phyloP scores from a whole-genome alignment of 1,284 basidiomycete genomes.

The Fomitopsis schrenkii region DNA sequence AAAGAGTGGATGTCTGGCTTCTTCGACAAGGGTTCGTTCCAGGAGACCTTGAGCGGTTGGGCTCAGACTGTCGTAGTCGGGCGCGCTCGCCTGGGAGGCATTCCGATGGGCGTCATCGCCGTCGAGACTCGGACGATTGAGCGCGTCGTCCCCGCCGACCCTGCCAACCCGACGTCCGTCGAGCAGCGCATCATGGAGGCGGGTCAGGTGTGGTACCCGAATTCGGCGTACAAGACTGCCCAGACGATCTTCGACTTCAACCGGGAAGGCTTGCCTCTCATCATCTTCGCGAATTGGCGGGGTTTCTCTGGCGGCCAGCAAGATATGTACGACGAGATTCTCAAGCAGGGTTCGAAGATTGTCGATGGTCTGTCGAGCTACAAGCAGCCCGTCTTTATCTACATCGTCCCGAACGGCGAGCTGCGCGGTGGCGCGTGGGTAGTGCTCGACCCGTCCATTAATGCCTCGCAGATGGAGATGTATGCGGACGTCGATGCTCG shows the following conservation, averaged over 20 bases:
- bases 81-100: constrained; percentile 93
- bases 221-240: constrained; percentile 99
- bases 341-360: constrained; percentile 95
- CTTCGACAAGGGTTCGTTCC: constrained; percentile 97
- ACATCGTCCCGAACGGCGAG: constrained; percentile 98
- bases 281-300: constrained; percentile 99
- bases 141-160: constrained; percentile 95
- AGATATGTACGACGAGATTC: constrained; percentile 95
- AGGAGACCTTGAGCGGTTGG: constrained; percentile 95
- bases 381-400: constrained; percentile 98
- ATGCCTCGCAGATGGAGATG: constrained; percentile 98
- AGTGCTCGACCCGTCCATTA: constrained; percentile 97
- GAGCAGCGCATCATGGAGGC: constrained; percentile 99
- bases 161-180: constrained; percentile 97
- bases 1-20: constrained; percentile 84
- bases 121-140: constrained; percentile 98
- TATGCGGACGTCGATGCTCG: constrained; percentile 95
- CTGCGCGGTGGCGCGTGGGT: constrained; percentile 99
- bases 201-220: constrained; percentile 99
- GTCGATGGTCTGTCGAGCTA: constrained; percentile 97
- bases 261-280: constrained; percentile 93
- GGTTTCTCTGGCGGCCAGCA: constrained; percentile 99
- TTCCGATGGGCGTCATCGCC: constrained; percentile 97
- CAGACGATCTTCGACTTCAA: constrained; percentile 99
- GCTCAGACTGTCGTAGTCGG: constrained; percentile 98